phyloP scores from a whole-genome alignment of 169 alveolate genomes.

The Plasmodium gonderi region DNA sequence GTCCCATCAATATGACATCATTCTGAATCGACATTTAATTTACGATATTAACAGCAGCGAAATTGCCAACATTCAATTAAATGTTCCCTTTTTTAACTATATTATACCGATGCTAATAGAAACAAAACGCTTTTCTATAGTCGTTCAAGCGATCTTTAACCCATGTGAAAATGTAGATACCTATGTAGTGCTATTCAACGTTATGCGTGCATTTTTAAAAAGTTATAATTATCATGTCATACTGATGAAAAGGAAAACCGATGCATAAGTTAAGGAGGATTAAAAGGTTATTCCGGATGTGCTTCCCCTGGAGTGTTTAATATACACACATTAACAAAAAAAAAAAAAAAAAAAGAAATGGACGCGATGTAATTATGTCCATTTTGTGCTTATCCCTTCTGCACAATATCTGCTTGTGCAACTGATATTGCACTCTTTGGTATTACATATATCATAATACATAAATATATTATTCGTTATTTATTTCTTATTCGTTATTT shows the following conservation, averaged over 20 bases:
- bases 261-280: background rate
- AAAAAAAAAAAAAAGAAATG: too few species aligned
- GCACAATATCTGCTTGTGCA: background rate
- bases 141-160: constrained; percentile 16
- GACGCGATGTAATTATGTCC: too few species aligned
- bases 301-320: background rate
- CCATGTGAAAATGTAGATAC: constrained; percentile 27
- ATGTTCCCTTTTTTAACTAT: constrained; percentile 61
- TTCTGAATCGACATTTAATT: constrained; percentile 6
- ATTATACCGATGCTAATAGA: constrained; percentile 60
- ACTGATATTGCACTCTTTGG: background rate
- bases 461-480: background rate
- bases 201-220: constrained; percentile 40
- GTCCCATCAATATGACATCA: background rate
- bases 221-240: constrained; percentile 59
- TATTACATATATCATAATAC: background rate
- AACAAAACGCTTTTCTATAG: constrained; percentile 24
- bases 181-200: constrained; percentile 3
- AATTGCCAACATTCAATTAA: constrained; percentile 19
- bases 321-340: too few species aligned
- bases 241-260: constrained; percentile 16
- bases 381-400: background rate
- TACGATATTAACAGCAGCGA: background rate
- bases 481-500: too few species aligned
- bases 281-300: background rate